Conservation (phyloP, 768 basidiomycete genomes). For the Tricholoma terreum region DNA sequence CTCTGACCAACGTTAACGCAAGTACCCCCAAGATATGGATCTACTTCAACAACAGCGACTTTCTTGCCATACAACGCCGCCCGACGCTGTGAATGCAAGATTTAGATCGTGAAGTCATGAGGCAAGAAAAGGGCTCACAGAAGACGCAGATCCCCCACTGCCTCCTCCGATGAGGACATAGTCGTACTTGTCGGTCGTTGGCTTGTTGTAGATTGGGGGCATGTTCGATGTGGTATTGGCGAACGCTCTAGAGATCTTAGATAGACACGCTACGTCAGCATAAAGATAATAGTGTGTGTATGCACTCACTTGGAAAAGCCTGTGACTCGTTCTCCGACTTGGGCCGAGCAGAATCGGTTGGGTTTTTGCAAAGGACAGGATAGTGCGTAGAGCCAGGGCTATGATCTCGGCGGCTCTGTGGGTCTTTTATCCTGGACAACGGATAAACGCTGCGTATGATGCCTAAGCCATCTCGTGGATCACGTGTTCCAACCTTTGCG, state of each 20-base stretch:
- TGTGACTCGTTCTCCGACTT: slow-evolving; percentile 11
- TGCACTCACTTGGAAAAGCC: slow-evolving; percentile 16
- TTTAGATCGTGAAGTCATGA: neutral
- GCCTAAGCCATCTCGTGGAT: neutral
- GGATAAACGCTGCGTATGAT: slow-evolving; percentile 3
- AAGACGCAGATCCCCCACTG: slow-evolving; percentile 86
- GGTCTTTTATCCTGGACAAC: slow-evolving; percentile 16
- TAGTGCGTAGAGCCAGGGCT: slow-evolving; percentile 26
- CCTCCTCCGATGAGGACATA: slow-evolving; percentile 91
- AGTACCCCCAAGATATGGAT: slow-evolving; percentile 80
- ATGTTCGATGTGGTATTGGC: slow-evolving; percentile 45
- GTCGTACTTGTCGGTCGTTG: slow-evolving; percentile 69
- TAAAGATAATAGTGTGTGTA: no score
- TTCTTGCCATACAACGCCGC: slow-evolving; percentile 92
- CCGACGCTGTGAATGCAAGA: slow-evolving; percentile 58
- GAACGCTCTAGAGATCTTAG: slow-evolving; percentile 48
- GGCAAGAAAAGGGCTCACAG: slow-evolving; percentile 49
- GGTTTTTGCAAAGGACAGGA: slow-evolving; percentile 7
- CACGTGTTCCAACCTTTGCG: neutral
- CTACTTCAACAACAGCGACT: slow-evolving; percentile 83
- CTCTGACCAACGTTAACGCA: slow-evolving; percentile 95
- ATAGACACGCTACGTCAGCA: slow-evolving; percentile 18
- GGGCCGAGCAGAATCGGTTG: slow-evolving; percentile 9
- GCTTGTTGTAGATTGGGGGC: slow-evolving; percentile 66
- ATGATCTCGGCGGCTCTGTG: slow-evolving; percentile 16